phyloP scores from a whole-genome alignment of 2,329 filamentous ascomycete species.

The Hypoxylon sp. region DNA sequence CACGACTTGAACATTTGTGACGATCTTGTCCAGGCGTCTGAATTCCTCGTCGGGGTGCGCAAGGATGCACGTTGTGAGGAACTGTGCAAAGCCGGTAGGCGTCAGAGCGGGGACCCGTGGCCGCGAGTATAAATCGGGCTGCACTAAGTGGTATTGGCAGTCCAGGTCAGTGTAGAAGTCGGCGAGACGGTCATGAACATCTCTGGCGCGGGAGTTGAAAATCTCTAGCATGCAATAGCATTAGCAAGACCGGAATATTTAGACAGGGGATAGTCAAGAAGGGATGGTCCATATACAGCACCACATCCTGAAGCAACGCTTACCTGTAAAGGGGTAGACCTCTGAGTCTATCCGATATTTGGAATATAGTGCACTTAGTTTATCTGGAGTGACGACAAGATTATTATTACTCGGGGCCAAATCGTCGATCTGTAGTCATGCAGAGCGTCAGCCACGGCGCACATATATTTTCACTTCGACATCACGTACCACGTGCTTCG shows the following conservation, averaged over 20 bases:
- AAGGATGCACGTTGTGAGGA: constrained; percentile 80
- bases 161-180: constrained; percentile 69
- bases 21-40: constrained; percentile 76
- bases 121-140: constrained; percentile 64
- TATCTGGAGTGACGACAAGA: constrained; percentile 81
- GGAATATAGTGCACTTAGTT: constrained; percentile 81
- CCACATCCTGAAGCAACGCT: constrained; percentile 50
- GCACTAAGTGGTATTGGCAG: constrained; percentile 77
- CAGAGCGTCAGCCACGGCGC: background rate
- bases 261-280: background rate
- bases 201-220: constrained; percentile 62
- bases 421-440: constrained; percentile 71
- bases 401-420: constrained; percentile 75
- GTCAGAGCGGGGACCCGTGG: constrained; percentile 77
- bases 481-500: constrained; percentile 76
- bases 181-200: constrained; percentile 67
- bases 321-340: constrained; percentile 77
- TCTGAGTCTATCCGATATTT: constrained; percentile 76
- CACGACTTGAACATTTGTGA: constrained; percentile 78
- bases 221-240: constrained; percentile 59
- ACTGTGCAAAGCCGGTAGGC: constrained; percentile 76
- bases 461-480: background rate
- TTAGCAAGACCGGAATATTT: background rate
- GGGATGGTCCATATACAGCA: background rate
- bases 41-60: constrained; percentile 84